phyloP scores from a whole-genome alignment of 2,329 filamentous ascomycete species.

The Cladophialophora exuberans region DNA sequence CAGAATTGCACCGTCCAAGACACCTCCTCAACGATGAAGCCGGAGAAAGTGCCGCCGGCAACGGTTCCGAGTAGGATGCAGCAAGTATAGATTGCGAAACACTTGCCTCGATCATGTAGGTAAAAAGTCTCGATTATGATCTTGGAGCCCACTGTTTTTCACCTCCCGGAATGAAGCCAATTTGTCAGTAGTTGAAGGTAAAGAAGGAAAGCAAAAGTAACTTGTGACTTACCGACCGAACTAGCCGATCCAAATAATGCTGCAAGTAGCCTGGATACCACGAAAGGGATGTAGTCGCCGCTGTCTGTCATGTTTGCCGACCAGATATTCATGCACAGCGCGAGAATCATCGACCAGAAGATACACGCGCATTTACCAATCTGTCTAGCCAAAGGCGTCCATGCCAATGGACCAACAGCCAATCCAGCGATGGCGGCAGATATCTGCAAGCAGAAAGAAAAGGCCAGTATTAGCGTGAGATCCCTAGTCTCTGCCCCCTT shows the following conservation, averaged over 20 bases:
- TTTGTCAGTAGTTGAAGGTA: not conserved
- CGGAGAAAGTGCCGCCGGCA: constrained; percentile 23
- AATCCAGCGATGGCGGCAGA: constrained; percentile 29
- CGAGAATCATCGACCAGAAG: constrained; percentile 32
- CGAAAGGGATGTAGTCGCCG: constrained; percentile 32
- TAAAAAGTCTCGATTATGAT: constrained; percentile 33
- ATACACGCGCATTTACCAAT: constrained; percentile 31
- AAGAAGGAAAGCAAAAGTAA: constrained; percentile 7
- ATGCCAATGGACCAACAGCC: constrained; percentile 32
- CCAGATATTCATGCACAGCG: constrained; percentile 33
- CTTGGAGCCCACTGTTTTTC: not conserved
- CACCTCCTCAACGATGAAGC: constrained; percentile 23
- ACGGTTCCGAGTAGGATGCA: constrained; percentile 21
- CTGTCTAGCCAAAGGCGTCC: constrained; percentile 25
- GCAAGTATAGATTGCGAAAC: constrained; percentile 28
- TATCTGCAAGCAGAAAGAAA: constrained; percentile 8
- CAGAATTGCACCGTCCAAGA: constrained; percentile 28
- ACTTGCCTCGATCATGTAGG: constrained; percentile 34
- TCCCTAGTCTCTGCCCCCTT: too few relatives aligned
- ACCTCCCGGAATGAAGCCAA: too few relatives aligned
- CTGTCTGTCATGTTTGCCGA: constrained; percentile 32
- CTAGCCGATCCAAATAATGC: constrained; percentile 4
- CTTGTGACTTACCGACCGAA: constrained; percentile 3
- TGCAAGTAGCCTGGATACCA: constrained; percentile 28
- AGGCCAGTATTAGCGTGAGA: too few relatives aligned